Base-by-base conservation (phyloP, 2,329 filamentous ascomycete genomes). In the Zarea fungicola region DNA sequence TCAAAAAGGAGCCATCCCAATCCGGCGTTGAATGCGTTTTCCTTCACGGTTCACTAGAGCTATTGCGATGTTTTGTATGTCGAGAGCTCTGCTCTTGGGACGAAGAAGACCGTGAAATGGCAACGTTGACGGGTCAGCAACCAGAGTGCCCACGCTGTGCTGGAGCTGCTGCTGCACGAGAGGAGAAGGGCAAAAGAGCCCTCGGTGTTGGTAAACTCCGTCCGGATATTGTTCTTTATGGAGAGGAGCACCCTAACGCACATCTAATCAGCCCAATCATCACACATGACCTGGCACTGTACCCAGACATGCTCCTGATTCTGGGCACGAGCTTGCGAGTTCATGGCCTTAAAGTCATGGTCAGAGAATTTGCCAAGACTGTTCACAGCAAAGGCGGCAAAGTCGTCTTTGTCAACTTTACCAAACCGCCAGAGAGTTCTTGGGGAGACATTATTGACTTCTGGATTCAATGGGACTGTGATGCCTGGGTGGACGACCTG, bases 401-500 rank as follows among this genome's bases (percentile, higher is more conserved):
- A 48, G 84, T 89, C 0, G 72, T 88, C 5, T 87, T 87, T 65
- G 80, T 88, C 54, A 89, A 89, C 63, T 78, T 83, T 19, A 87
- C 84, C 2, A 85, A 85, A 57, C 84, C 84, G 0, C 74, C 84
- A 0, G 83, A 87, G 59, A 88, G 84, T 59, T 77, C 76, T 1
- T 89, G 85, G 85, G 80, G 83, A 1, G 84, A 87, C 47, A 69
- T 87, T 0, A 84, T 89, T 46, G 85, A 89, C 64, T 86, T 83
- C 53, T 87, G 84, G 79, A 75, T 89, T 1, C 75, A 85, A 54
- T 87, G 83, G 83, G 84, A 88, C 58, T 88, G 84, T 52, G 85
- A 89, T 56, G 79, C 79, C 4, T 89, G 84, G 84, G 83, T 88
- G 1, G 64, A 73, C 9, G 81, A 87, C 58, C 61, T 88, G 47